These are phyloP conservation scores for Chenopodium berlandieri DNA, from an alignment of 148 eudicot species.

Conservation along the genomic window DNA sequence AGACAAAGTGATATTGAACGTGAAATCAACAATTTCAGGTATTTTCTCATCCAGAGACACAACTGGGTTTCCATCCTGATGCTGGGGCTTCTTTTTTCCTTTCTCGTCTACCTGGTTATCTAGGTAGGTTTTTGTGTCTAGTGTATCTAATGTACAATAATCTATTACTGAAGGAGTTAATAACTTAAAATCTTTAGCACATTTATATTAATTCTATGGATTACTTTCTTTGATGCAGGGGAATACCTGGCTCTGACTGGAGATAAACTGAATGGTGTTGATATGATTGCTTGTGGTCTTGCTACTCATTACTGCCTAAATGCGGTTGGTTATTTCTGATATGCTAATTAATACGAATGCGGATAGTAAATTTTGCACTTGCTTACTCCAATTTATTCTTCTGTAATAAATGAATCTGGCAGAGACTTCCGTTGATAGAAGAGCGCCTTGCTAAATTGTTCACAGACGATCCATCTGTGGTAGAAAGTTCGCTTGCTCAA, in stretches of 20 bases:
- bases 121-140: conserved; percentile 50
- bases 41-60: conserved; percentile 77
- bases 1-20: conserved; percentile 6
- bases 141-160: not conserved
- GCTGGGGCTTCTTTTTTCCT: conserved; percentile 95
- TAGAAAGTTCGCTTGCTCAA: conserved; percentile 87
- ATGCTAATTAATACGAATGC: not conserved
- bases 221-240: conserved; percentile 46
- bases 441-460: conserved; percentile 83
- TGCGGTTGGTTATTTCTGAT: conserved; percentile 47
- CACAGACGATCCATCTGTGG: conserved; percentile 72
- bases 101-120: conserved; percentile 93
- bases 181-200: not conserved
- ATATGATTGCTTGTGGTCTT: conserved; percentile 85
- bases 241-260: conserved; percentile 94
- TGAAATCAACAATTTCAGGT: conserved; percentile 47
- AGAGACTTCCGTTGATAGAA: conserved; percentile 57
- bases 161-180: too few species aligned
- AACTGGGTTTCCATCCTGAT: conserved; percentile 96
- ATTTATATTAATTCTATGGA: conserved; percentile 1
- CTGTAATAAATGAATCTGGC: conserved; percentile 7
- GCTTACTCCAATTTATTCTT: conserved; percentile 11
- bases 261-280: conserved; percentile 82
- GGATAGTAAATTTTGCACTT: not conserved
- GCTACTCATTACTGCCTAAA: conserved; percentile 79